Evolutionary conservation across 2,329 filamentous ascomycete genomes (phyloP).

Genomic region (Clonostachys rosea): DNA sequence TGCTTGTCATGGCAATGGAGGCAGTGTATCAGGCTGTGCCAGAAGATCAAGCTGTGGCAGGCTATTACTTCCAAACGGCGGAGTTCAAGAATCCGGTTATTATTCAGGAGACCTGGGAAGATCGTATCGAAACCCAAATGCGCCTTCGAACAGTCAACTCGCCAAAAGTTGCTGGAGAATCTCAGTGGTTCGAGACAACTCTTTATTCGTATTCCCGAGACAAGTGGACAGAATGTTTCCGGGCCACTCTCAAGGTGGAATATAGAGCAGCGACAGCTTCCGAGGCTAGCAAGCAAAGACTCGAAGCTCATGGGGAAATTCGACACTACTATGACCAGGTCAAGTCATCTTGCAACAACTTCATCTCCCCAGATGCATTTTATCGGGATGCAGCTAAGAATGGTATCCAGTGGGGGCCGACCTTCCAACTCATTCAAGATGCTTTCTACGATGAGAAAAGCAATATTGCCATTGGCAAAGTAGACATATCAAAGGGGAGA

Average conservation of each 20-base stretch:
- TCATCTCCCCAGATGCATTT: conserved; percentile 5
- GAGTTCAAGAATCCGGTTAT: neutral
- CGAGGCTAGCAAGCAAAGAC: neutral
- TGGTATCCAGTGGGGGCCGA: conserved; percentile 8
- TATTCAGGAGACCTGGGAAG: neutral
- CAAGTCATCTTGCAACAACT: neutral
- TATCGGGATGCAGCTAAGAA: conserved; percentile 6
- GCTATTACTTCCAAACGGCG: conserved; percentile 1
- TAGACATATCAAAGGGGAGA: neutral
- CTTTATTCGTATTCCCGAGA: neutral
- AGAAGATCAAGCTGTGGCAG: neutral
- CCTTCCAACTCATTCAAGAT: conserved; percentile 3
- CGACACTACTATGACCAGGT: neutral
- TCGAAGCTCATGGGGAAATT: neutral
- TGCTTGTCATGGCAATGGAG: conserved; percentile 18
- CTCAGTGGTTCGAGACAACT: neutral
- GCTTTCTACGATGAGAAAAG: neutral
- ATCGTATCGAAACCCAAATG: neutral
- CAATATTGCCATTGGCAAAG: neutral
- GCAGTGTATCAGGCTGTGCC: conserved; percentile 10
- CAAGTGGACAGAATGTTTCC: conserved; percentile 10
- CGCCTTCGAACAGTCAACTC: neutral
- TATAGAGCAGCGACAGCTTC: conserved; percentile 3
- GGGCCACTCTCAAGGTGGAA: conserved; percentile 7
- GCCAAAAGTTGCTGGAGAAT: neutral